A percentile compares a stretch with the other conserved stretches of the same genome.
These are phyloP conservation scores for Coprinopsis cinerea DNA, from an alignment of 768 basidiomycete genomes.

Conservation along the genomic window DNA sequence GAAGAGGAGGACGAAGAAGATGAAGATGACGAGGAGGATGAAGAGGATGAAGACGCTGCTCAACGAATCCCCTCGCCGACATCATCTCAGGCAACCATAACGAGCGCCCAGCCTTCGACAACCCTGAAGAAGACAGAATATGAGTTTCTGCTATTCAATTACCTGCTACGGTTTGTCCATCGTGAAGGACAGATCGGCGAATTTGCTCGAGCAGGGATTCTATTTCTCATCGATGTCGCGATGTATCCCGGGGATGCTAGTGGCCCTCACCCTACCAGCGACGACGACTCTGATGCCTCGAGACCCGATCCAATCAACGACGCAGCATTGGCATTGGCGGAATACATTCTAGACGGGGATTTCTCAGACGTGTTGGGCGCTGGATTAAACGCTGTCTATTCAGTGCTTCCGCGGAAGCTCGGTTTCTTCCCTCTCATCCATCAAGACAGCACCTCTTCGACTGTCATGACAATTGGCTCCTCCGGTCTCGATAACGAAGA, in stretches of 20 bases:
- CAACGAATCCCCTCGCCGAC: slow-evolving; percentile 45
- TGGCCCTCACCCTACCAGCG: slow-evolving; percentile 14
- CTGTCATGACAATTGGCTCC: slow-evolving; percentile 67
- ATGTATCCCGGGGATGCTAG: slow-evolving; percentile 62
- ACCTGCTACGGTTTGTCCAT: slow-evolving; percentile 91
- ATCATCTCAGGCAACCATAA: slow-evolving; percentile 54
- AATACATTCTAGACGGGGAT: slow-evolving; percentile 94
- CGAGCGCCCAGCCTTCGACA: slow-evolving; percentile 39
- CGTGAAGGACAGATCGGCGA: slow-evolving; percentile 92
- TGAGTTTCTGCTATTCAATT: slow-evolving; percentile 94
- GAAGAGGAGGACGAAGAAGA: slow-evolving; percentile 73
- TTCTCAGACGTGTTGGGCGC: slow-evolving; percentile 97
- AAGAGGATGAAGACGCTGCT: slow-evolving; percentile 51
- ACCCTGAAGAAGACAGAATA: slow-evolving; percentile 72
- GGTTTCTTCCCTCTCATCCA: slow-evolving; percentile 49
- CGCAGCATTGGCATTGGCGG: slow-evolving; percentile 81
- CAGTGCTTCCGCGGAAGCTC: slow-evolving; percentile 82
- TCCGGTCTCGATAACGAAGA: slow-evolving; percentile 48
- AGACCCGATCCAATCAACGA: slow-evolving; percentile 72
- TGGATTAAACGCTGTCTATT: slow-evolving; percentile 89
- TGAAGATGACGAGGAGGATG: slow-evolving; percentile 41
- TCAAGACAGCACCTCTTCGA: slow-evolving; percentile 36
- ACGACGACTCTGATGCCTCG: slow-evolving; percentile 32
- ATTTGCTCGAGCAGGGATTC: slow-evolving; percentile 83
- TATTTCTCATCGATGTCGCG: slow-evolving; percentile 95